Evolutionary conservation across 805 yeast genomes (phyloP).

Genomic region (Saturnispora dispora): DNA sequence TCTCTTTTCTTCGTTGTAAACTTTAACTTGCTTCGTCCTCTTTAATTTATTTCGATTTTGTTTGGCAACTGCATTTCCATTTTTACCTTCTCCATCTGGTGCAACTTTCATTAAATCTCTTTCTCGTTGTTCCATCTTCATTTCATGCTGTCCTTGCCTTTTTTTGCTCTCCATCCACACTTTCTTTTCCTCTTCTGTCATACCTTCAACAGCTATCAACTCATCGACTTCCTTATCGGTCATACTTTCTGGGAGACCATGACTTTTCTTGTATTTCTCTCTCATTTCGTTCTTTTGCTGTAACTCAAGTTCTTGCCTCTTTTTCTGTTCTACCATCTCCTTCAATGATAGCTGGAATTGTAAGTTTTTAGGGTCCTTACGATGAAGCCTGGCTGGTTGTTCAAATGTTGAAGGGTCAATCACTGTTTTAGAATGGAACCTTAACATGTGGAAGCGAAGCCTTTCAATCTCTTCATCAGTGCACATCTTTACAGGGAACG

Average conservation of each 20-base stretch:
- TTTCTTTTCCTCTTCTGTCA: constrained; percentile 36
- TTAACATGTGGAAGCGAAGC: constrained; percentile 2
- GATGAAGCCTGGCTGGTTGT: constrained; percentile 77
- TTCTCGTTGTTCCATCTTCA: constrained; percentile 32
- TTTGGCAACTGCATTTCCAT: constrained; percentile 6
- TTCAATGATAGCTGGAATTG: constrained; percentile 77
- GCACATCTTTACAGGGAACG: constrained; percentile 7
- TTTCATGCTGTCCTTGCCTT: constrained; percentile 19
- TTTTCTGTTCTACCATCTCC: constrained; percentile 58
- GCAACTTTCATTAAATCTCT: constrained; percentile 64
- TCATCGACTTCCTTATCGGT: constrained; percentile 24
- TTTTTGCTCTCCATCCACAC: constrained; percentile 20
- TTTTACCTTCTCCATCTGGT: constrained; percentile 77
- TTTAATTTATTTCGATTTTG: constrained; percentile 25
- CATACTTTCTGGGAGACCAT: constrained; percentile 1
- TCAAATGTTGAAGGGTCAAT: constrained; percentile 69
- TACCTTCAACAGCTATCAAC: constrained; percentile 21
- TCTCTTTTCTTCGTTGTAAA: constrained; percentile 74
- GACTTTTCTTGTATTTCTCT: constrained; percentile 24
- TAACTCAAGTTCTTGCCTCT: constrained; percentile 36
- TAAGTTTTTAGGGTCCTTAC: constrained; percentile 88
- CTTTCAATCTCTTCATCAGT: constrained; percentile 6
- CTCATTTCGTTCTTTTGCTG: constrained; percentile 30
- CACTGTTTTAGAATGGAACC: constrained; percentile 1
- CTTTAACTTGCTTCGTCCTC: constrained; percentile 71